phyloP scores from a whole-genome alignment of 2,329 filamentous ascomycete genomes.

The Ciborinia camelliae region DNA sequence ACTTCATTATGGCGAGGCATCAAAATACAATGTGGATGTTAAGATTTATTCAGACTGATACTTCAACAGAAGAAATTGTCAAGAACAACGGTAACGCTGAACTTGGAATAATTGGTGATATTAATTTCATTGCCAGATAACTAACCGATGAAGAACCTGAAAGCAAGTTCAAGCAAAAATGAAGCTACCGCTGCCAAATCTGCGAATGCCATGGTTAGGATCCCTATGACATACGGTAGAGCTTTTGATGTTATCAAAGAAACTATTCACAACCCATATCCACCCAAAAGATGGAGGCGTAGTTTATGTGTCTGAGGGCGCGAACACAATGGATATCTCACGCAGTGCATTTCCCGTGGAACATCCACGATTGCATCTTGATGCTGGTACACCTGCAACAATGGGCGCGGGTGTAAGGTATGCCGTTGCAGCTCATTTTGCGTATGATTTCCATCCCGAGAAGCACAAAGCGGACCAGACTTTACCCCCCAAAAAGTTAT shows the following conservation, averaged over 20 bases:
- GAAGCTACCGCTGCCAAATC: conserved; percentile 44
- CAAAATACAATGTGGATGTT: conserved; percentile 50
- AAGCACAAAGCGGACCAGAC: conserved; percentile 37
- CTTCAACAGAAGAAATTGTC: conserved; percentile 52
- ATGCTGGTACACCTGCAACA: conserved; percentile 56
- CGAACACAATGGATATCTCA: conserved; percentile 60
- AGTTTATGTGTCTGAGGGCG: conserved; percentile 56
- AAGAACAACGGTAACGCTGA: conserved; percentile 47
- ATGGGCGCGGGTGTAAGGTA: conserved; percentile 59
- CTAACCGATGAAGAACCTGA: conserved; percentile 39
- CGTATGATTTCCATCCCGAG: conserved; percentile 47
- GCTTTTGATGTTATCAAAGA: conserved; percentile 52
- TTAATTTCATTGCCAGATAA: conserved; percentile 48
- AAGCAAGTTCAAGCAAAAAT: conserved; percentile 44
- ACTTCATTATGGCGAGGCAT: conserved; percentile 52
- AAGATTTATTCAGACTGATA: conserved; percentile 56
- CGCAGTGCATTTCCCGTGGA: conserved; percentile 52
- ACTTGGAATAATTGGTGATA: conserved; percentile 50
- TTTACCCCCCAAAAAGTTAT: conserved; percentile 49
- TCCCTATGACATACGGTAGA: conserved; percentile 48
- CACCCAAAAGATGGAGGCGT: conserved; percentile 46
- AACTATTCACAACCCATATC: conserved; percentile 46
- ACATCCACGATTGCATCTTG: conserved; percentile 52
- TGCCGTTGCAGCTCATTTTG: conserved; percentile 53
- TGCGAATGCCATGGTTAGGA: conserved; percentile 41